phyloP scores from a whole-genome alignment of 2,329 filamentous ascomycete genomes.

The Curvularia spicifera region DNA sequence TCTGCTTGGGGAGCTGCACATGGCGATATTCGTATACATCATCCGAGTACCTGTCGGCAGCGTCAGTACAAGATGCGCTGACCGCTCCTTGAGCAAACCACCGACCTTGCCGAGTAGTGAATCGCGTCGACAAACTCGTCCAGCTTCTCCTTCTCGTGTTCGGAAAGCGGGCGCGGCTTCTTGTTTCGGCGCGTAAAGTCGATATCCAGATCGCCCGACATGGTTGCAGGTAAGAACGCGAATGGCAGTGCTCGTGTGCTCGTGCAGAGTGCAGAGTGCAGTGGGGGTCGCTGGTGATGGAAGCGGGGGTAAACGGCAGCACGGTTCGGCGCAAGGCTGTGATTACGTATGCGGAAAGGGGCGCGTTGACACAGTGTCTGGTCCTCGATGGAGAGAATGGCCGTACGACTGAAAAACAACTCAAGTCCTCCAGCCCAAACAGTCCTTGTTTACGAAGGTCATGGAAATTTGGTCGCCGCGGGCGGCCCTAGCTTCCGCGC shows the following conservation, averaged over 20 bases:
- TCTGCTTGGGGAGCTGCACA: slow-evolving; percentile 95
- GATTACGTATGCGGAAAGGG: slow-evolving; percentile 4
- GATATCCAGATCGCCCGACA: slow-evolving; percentile 63
- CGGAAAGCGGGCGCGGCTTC: slow-evolving; percentile 78
- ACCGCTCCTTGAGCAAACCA: slow-evolving; percentile 27
- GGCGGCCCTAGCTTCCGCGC: slow-evolving; percentile 17
- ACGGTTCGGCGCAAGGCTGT: slow-evolving; percentile 3
- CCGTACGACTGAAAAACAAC: slow-evolving; percentile 19
- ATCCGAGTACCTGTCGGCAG: slow-evolving; percentile 79
- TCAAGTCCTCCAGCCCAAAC: slow-evolving; percentile 28
- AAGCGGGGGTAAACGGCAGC: slow-evolving; percentile 25
- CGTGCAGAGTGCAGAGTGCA: slow-evolving; percentile 22
- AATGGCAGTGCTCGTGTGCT: slow-evolving; percentile 39
- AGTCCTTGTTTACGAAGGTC: slow-evolving; percentile 35
- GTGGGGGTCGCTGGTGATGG: slow-evolving; percentile 25
- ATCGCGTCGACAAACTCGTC: slow-evolving; percentile 94
- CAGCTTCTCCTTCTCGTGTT: slow-evolving; percentile 79
- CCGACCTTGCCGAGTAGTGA: slow-evolving; percentile 90
- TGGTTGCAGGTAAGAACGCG: slow-evolving; percentile 21
- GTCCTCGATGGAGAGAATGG: neutral
- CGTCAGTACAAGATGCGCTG: slow-evolving; percentile 30
- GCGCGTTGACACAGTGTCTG: slow-evolving; percentile 4
- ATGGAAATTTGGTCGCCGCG: slow-evolving; percentile 32
- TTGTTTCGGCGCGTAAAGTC: slow-evolving; percentile 87
- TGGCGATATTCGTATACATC: slow-evolving; percentile 95